Evolutionary conservation across 2,329 filamentous ascomycete species (phyloP).

Genomic region (Fusarium liriodendri): DNA sequence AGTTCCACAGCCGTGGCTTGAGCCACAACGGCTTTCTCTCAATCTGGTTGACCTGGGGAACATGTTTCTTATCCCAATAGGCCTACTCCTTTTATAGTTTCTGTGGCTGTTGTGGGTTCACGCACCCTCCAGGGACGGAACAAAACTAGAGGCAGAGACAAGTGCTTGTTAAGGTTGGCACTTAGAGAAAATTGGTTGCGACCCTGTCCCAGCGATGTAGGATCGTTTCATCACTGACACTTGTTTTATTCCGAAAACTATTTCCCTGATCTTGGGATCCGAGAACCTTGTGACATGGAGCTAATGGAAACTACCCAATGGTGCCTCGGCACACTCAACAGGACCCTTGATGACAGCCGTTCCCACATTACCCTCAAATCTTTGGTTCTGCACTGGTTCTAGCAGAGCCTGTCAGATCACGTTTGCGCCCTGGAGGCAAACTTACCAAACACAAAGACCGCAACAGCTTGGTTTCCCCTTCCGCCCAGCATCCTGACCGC

Average conservation of each 20-base stretch:
- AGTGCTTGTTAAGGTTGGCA: background rate
- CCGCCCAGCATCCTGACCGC: slow-evolving; percentile 4
- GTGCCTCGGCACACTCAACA: background rate
- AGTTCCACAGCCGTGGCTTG: background rate
- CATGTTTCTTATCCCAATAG: background rate
- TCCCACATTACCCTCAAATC: background rate
- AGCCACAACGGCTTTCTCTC: background rate
- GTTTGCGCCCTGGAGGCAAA: background rate
- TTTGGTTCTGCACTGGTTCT: background rate
- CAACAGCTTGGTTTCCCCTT: slow-evolving; percentile 10
- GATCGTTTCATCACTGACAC: background rate
- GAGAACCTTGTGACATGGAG: background rate
- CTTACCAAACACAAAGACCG: slow-evolving; percentile 25
- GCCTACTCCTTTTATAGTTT: background rate
- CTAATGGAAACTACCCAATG: background rate
- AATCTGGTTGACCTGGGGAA: background rate
- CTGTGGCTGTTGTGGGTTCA: background rate
- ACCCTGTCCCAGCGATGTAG: background rate
- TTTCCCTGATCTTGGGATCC: background rate
- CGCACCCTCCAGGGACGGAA: background rate
- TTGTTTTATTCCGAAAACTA: background rate
- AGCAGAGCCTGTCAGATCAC: background rate
- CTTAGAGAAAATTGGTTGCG: background rate
- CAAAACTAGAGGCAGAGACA: background rate
- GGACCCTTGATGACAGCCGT: background rate